These are phyloP conservation scores for Suhomyces tanzawaensis DNA, from an alignment of 805 yeast species.

Conservation along the genomic window DNA sequence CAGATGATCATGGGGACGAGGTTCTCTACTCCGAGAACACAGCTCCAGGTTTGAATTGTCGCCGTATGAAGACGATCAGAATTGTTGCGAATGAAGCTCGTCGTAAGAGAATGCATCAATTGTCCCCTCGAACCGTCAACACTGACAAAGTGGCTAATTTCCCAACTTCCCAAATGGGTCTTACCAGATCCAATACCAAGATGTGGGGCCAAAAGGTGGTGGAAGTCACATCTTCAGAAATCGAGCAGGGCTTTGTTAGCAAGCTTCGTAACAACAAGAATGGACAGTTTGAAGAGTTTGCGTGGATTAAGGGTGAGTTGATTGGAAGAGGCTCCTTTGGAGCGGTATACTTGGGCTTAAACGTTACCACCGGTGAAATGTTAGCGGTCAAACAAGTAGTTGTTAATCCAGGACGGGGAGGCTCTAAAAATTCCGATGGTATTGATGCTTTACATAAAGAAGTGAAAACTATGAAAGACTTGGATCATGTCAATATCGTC, in stretches of 20 bases:
- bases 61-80: conserved; percentile 86
- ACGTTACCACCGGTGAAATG: conserved; percentile 97
- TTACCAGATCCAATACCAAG: conserved; percentile 80
- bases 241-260: conserved; percentile 61
- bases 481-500: conserved; percentile 91
- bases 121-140: conserved; percentile 1
- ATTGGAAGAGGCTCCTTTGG: conserved; percentile 98
- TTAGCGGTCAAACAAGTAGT: conserved; percentile 96
- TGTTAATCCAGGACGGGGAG: conserved; percentile 41
- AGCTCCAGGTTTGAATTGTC: conserved; percentile 41
- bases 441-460: conserved; percentile 85
- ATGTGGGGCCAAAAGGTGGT: conserved; percentile 96
- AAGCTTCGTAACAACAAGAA: conserved; percentile 56
- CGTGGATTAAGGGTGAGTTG: conserved; percentile 97
- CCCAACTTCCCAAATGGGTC: conserved; percentile 20
- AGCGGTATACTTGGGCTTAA: conserved; percentile 84
- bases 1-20: conserved; percentile 30
- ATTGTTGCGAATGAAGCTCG: conserved; percentile 89
- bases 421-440: conserved; percentile 30
- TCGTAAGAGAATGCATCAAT: conserved; percentile 28
- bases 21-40: conserved; percentile 33
- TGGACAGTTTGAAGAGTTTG: conserved; percentile 79
- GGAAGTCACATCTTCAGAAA: conserved; percentile 77
- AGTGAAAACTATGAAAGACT: conserved; percentile 88
- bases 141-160: not conserved